Evolutionary conservation across 1,284 basidiomycete species (phyloP).

Genomic region (Rhodotorula sp.): DNA sequence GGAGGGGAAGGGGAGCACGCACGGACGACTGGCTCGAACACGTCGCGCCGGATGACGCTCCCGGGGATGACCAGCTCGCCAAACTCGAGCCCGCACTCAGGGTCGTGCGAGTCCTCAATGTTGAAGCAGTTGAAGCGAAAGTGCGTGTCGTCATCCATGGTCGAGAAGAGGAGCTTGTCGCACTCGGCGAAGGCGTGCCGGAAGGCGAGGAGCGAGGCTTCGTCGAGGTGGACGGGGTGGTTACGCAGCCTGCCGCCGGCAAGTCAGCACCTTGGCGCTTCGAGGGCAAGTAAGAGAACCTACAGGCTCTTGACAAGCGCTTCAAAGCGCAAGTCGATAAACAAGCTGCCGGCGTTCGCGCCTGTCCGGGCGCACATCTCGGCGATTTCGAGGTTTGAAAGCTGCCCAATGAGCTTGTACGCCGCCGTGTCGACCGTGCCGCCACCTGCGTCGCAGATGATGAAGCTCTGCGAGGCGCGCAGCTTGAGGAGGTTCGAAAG

Average conservation of each 20-base stretch:
- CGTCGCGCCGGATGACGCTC: constrained; percentile 68
- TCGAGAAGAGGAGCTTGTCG: constrained; percentile 78
- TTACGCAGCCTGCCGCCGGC: constrained; percentile 61
- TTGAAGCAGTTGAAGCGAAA: constrained; percentile 64
- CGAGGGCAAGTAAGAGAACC: constrained; percentile 47
- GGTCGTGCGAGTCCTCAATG: constrained; percentile 58
- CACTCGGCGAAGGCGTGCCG: constrained; percentile 67
- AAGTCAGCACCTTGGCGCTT: constrained; percentile 57
- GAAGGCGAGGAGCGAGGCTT: constrained; percentile 73
- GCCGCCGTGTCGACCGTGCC: constrained; percentile 73
- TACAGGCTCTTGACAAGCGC: constrained; percentile 67
- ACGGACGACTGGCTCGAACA: constrained; percentile 71
- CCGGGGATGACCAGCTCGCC: constrained; percentile 78
- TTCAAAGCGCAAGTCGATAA: constrained; percentile 76
- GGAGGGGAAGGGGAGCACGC: neutral
- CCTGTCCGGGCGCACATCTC: constrained; percentile 79
- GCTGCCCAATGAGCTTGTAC: constrained; percentile 75
- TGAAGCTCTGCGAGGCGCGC: constrained; percentile 73
- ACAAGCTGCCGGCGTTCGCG: constrained; percentile 76
- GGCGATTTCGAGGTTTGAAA: constrained; percentile 74
- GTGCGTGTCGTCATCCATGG: constrained; percentile 63
- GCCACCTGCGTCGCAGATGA: constrained; percentile 78
- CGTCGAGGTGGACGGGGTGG: constrained; percentile 75
- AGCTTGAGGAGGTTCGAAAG: constrained; percentile 73
- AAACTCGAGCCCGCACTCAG: constrained; percentile 69